phyloP scores from a whole-genome alignment of 225 moss, liverwort and hornwort species.

The Neckera pumila region DNA sequence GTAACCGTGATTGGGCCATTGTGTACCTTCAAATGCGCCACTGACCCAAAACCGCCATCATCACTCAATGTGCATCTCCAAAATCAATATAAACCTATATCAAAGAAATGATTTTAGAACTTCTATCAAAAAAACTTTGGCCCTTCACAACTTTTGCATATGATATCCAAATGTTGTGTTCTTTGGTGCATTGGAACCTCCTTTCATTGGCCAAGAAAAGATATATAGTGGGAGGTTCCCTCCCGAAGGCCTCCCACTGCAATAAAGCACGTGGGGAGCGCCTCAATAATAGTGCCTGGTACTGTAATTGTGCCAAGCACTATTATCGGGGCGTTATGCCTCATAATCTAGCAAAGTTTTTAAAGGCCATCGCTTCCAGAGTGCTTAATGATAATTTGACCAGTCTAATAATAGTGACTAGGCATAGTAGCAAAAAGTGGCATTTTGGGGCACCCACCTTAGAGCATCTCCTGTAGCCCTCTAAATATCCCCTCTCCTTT shows the following conservation, averaged over 20 bases:
- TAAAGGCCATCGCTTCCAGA: too few species aligned
- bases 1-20: neutral
- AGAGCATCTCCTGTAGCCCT: too few species aligned
- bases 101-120: neutral
- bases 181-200: neutral
- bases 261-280: too few species aligned
- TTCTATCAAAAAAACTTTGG: neutral
- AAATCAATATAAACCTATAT: neutral
- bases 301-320: too few species aligned
- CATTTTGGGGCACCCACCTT: too few species aligned
- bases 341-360: too few species aligned
- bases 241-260: too few species aligned
- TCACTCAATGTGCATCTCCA: neutral
- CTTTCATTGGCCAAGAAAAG: neutral
- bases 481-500: too few species aligned
- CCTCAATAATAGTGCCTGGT: too few species aligned
- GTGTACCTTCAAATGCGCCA: fast-evolving
- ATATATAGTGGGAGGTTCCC: too few species aligned
- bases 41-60: fast-evolving
- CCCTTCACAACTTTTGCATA: neutral
- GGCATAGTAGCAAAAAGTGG: neutral
- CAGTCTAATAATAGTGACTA: neutral
- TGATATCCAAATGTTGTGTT: fast-evolving
- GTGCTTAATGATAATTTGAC: neutral
- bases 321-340: too few species aligned